Base-by-base conservation (phyloP, 805 yeast species). In the Lipomyces orientalis region DNA sequence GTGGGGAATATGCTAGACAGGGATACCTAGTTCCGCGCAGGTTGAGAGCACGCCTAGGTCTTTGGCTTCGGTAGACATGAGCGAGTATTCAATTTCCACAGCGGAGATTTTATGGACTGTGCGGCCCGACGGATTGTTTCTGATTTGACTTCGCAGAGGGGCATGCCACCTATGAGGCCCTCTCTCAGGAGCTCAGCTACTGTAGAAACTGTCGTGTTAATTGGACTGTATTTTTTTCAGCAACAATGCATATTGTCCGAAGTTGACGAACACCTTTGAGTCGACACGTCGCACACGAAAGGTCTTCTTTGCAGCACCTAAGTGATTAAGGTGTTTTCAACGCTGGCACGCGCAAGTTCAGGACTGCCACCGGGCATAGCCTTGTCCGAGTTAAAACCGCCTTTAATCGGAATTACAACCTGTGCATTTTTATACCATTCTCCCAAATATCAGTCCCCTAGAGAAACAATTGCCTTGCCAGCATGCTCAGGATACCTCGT, bases 1-100 rank as follows among this genome's bases (percentile, higher is more conserved):
- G 82, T 43, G 97, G 97, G 43, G 97, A 90, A 78, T 93, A 93
- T 34, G 93, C 91, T 66, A 90, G 33, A 91, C 81, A 16, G 96
- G 89, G 64, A 93, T 84, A 16, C 81, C 81, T 39, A 83, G 78
- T 66, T 88, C 86, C 14, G 85, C 83, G 71, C 89, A 86, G 5
- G 84, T 82, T 2, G 82, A 84, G 69, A 88, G 85, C 25, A 90
- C 83, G 1, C 94, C 97, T 75, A 89, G 86, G 1, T 76, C 67
- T 46, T n/a, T n/a, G n/a, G n/a, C n/a, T n/a, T n/a, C n/a, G n/a
- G n/a, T 85, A 73, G 49, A 89, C 84, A 19, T 89, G 67, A 92
- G 74, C 1, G 97, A 90, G 67, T 88, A 84, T 78, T 93, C 98
- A 55, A 90, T 82, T 79, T 93, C 97, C 57, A 90, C 91, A 72